Evolutionary conservation across 768 basidiomycete species (phyloP), one percentile per base, ranked within the genome.

Genomic region (Chlorophyllum brunneum): DNA sequence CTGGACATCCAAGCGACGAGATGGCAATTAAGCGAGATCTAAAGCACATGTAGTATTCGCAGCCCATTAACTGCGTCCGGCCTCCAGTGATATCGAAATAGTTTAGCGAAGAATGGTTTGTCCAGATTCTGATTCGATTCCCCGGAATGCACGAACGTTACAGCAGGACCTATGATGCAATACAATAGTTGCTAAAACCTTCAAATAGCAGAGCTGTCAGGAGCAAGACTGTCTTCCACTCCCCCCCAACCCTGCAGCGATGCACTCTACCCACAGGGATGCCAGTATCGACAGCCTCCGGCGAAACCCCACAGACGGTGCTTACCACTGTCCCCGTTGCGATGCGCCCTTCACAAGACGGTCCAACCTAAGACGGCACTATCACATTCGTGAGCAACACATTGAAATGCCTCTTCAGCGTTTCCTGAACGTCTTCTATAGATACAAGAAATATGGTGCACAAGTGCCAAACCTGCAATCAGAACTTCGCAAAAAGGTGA

Each of bases 311-410:
- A 66, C 62, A 16, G 67, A 68, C 40, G 65, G 67, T 4, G 64
- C 67, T 5, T 70, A 70, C 58, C 69, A 68, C 34, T 70, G 69
- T 43, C 69, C 67, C 2, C 65, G 61, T 43, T 70, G 69, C 58
- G 61, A 67, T 44, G 66, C 65, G 24, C 69, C 69, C 27, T 70
- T 70, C 53, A 70, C 69, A 9, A 61, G 69, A 46, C 57, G 69
- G 51, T 70, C 69, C 20, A 70, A 70, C 56, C 61, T 70, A 36
- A 61, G 67, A 42, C 58, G 67, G 40, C 69, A 70, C 52, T 70
- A 64, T 49, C 64, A 67, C 44, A 68, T 70, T 51, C 67, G 69
- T 70, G 58, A 58, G 66, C 57, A 31, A 41, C n/a, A n/a, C n/a
- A n/a, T n/a, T n/a, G n/a, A n/a, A n/a, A n/a, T n/a, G n/a, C n/a